Base-by-base conservation (phyloP, 768 basidiomycete genomes). In the Rhodocollybia butyracea region DNA sequence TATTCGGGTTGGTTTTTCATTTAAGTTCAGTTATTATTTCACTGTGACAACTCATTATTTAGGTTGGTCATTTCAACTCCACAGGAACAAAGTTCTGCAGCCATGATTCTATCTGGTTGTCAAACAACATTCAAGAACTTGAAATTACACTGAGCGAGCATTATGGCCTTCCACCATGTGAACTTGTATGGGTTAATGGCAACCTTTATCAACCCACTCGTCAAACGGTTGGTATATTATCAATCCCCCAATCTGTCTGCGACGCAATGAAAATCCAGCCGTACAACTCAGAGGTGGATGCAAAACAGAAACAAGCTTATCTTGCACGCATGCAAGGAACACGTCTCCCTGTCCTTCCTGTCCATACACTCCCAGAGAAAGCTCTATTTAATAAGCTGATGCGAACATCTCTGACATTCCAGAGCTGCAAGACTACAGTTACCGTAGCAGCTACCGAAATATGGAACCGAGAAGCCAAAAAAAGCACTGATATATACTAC, bases 131-230 rank as follows among this genome's bases (percentile, higher is more conserved):
- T 21, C 57, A 57, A 21, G 57, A 57, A 27, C 17, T 47, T 8
- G 2, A 34, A 1, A 30, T 2, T 5, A 40, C 31, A 22, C 10
- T 51, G 11, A 40, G 36, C 10, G 31, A 4, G 8, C 40, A 42
- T 21, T 6, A 42, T 17, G 17, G 17, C 29, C 38, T 27, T 10
- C 55, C 38, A 15, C 11, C 13, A 1, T 8, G 24, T 3, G 4
- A 32, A 2, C 34, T 32, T 4, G 47, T 39, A 5, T 60, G 60
- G 60, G 51, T 58, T 6, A 60, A 60, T 17, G 60, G 60, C 3
- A 60, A 60, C 29, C 46, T 60, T 17, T 60, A 60, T 45, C 31
- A 51, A 13, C 54, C 30, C 2, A 60, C 60, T 2, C 17, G 24
- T 3, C 46, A 60, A 19, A 53, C 55, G 5, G 11, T 52, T 0